Conservation (phyloP, 768 basidiomycete species). For the Hygrophorus russula region DNA sequence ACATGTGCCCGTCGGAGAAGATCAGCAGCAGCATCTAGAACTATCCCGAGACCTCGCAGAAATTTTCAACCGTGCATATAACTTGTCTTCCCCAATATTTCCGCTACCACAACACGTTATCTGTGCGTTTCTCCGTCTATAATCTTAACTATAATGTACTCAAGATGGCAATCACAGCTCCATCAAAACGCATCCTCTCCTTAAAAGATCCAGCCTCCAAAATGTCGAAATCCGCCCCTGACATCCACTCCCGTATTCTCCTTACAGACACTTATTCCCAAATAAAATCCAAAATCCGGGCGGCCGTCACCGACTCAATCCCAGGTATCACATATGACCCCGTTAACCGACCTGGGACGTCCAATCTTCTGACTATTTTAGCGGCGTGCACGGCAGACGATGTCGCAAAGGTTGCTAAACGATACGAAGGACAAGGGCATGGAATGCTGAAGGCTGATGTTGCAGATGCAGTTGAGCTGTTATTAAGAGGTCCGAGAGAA, state of each 20-base stretch:
- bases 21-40: constrained; percentile 92
- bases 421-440: constrained; percentile 46
- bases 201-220: constrained; percentile 78
- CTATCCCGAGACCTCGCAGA: constrained; percentile 77
- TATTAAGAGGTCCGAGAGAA: constrained; percentile 52
- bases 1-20: constrained; percentile 93
- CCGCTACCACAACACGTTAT: constrained; percentile 60
- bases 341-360: constrained; percentile 62
- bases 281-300: constrained; percentile 62
- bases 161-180: constrained; percentile 36
- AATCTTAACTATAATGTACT: neutral
- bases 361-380: constrained; percentile 73
- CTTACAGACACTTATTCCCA: constrained; percentile 60
- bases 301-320: constrained; percentile 79
- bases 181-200: constrained; percentile 74
- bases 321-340: constrained; percentile 75
- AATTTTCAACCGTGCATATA: constrained; percentile 66
- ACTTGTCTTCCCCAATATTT: constrained; percentile 40
- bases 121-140: constrained; percentile 37
- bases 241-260: constrained; percentile 70
- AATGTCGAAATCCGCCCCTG: constrained; percentile 92
- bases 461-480: constrained; percentile 56
- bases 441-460: constrained; percentile 67
- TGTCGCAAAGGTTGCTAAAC: constrained; percentile 30
- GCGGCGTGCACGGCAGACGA: constrained; percentile 54